These are phyloP conservation scores for Thermomyces lanuginosus DNA, from an alignment of 2,329 filamentous ascomycete species.

Conservation along the genomic window DNA sequence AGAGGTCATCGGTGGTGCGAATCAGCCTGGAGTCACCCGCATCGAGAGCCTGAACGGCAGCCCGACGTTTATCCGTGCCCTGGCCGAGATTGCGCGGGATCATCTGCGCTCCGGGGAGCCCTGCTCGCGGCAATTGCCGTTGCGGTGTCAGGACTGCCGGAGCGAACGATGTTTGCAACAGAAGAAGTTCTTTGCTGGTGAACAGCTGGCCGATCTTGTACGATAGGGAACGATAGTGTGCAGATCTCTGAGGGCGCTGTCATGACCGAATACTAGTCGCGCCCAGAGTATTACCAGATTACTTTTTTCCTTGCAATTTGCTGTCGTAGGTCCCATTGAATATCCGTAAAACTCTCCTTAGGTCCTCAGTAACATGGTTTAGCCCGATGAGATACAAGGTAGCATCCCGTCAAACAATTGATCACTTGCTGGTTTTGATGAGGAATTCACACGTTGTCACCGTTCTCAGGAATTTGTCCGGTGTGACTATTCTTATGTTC, in stretches of 20 bases:
- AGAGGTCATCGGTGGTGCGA: constrained; percentile 73
- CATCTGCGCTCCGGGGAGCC: constrained; percentile 55
- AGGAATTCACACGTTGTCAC: too few relatives aligned
- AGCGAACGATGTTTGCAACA: constrained; percentile 69
- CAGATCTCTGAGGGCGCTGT: background rate
- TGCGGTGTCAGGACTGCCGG: constrained; percentile 85
- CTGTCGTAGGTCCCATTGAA: too few relatives aligned
- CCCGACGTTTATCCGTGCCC: constrained; percentile 72
- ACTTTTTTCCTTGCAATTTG: too few relatives aligned
- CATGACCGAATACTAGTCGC: too few relatives aligned
- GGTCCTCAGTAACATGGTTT: too few relatives aligned
- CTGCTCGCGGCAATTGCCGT: constrained; percentile 73
- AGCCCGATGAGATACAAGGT: too few relatives aligned
- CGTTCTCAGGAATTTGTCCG: too few relatives aligned
- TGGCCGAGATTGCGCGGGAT: constrained; percentile 69
- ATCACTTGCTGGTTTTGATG: too few relatives aligned
- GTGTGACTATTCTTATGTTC: too few relatives aligned
- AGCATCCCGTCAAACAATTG: too few relatives aligned
- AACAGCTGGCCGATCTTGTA: constrained; percentile 19
- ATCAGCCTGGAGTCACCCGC: constrained; percentile 69
- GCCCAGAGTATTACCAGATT: too few relatives aligned
- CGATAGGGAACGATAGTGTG: constrained; percentile 11
- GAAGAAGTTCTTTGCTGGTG: constrained; percentile 47
- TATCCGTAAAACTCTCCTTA: too few relatives aligned
- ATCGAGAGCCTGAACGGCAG: constrained; percentile 85